Percentiles rank a stretch among this genome's conserved stretches.
Conservation (phyloP, 2,329 filamentous ascomycete genomes). For the Hypoxylon sp. region DNA sequence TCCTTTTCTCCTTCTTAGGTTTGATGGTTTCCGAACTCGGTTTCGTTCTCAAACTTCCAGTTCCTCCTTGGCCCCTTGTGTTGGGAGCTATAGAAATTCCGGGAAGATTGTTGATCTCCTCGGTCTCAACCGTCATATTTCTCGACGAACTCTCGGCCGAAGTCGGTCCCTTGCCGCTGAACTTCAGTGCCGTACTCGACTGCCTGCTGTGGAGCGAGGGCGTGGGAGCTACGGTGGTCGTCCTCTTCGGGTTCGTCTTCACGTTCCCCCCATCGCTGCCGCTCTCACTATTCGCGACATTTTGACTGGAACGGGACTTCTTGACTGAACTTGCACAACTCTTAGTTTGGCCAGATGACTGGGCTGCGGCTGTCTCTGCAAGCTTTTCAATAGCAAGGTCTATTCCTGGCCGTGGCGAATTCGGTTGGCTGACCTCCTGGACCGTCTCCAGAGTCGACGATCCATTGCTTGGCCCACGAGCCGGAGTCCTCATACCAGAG, state of each 20-base stretch:
- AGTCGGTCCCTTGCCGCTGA: constrained; percentile 75
- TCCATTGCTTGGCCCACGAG: constrained; percentile 69
- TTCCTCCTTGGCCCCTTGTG: constrained; percentile 72
- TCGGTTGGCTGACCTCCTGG: constrained; percentile 85
- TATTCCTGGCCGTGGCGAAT: constrained; percentile 69
- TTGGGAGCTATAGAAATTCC: constrained; percentile 80
- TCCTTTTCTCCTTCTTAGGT: constrained; percentile 94
- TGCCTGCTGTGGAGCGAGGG: constrained; percentile 72
- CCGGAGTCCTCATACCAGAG: constrained; percentile 71
- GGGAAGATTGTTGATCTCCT: constrained; percentile 92
- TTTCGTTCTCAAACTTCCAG: constrained; percentile 84
- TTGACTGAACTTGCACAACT: constrained; percentile 57
- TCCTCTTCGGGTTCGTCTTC: constrained; percentile 58
- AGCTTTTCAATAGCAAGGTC: constrained; percentile 65
- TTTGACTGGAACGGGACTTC: constrained; percentile 62
- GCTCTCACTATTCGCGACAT: constrained; percentile 65
- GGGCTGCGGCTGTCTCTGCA: constrained; percentile 62
- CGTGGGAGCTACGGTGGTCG: constrained; percentile 59
- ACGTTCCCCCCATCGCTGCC: constrained; percentile 75
- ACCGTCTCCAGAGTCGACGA: constrained; percentile 85
- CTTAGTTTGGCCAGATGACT: constrained; percentile 55
- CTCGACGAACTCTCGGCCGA: constrained; percentile 78
- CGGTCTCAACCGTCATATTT: constrained; percentile 98
- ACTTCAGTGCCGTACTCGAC: constrained; percentile 75
- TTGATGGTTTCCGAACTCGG: constrained; percentile 96